Base-by-base conservation (phyloP, 345 rosid genomes). In the Arabis hirsuta region DNA sequence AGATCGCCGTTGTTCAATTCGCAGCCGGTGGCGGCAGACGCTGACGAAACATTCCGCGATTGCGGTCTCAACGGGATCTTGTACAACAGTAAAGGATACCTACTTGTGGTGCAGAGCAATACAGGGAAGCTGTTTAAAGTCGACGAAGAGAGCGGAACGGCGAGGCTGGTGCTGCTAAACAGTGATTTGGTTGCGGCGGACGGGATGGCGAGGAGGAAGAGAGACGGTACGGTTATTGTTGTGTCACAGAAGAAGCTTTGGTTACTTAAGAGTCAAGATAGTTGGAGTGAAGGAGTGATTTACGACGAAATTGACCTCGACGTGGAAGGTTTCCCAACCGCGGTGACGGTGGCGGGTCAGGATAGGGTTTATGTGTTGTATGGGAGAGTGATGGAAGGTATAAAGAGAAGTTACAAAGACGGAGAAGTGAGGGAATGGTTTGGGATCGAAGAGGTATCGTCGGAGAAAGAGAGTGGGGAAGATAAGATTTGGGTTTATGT, bases 71-170 rank as follows among this genome's bases (percentile, higher is more conserved):
- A 89, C 74, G 96, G 97, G 42, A 77, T 94, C 55, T 86, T 84
- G 39, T 85, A 91, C 83, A 74, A 81, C 72, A 89, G 91, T 84
- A 91, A 85, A 53, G 96, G 98, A 1, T 91, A 85, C 72, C 76
- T 91, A 13, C 68, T 91, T 34, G 96, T 84, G 78, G 92, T 85
- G 53, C 97, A 94, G 68, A 78, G 86, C 57, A 94, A 89, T 74
- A 91, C 98, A 19, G 97, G 97, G 13, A 91, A 85, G 83, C 44
- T 91, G 84, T 89, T 87, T 79, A 91, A 86, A 73, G 97, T 90
- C 3, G 90, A 94, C 45, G 90, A 58, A 47, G 96, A 80, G 1
- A 83, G 58, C 58, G 98, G 98, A 12, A 58, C 55, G 51, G 97
- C 88, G 12, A 87, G 82, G 84, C 13, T 24, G 12, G 90, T 93